Evolutionary conservation across 306 rosid species (phyloP).

Genomic region (Trichosanthes truncata): DNA sequence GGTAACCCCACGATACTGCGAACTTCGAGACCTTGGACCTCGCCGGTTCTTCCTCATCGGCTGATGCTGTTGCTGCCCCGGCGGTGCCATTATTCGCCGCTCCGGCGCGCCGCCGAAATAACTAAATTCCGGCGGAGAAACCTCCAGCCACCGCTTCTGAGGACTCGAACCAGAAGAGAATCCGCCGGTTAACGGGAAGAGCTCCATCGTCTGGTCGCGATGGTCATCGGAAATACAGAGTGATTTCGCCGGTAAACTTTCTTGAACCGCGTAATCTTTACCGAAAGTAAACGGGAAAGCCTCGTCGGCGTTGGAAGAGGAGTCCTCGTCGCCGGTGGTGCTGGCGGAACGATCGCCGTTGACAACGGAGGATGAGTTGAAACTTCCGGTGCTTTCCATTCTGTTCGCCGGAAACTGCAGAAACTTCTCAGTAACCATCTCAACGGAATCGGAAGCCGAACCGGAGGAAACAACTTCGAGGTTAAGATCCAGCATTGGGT

Average conservation of each 20-base stretch:
- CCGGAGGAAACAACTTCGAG: slow-evolving; percentile 34
- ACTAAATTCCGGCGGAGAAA: slow-evolving; percentile 20
- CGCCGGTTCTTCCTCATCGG: slow-evolving; percentile 68
- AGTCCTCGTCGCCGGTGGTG: slow-evolving; percentile 27
- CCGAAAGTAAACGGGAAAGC: slow-evolving; percentile 32
- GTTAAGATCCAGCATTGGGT: slow-evolving; percentile 77
- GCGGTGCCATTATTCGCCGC: slow-evolving; percentile 3
- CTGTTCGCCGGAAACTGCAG: slow-evolving; percentile 17
- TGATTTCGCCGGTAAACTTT: neutral
- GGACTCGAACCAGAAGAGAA: slow-evolving; percentile 14
- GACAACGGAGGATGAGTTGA: slow-evolving; percentile 51
- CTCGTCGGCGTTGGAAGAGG: slow-evolving; percentile 21
- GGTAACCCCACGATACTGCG: slow-evolving; percentile 96
- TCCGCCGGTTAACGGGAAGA: slow-evolving; percentile 39
- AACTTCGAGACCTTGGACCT: slow-evolving; percentile 93
- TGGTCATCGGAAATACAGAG: slow-evolving; percentile 2
- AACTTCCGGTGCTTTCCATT: slow-evolving; percentile 63
- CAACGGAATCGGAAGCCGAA: slow-evolving; percentile 19
- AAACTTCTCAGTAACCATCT: slow-evolving; percentile 16
- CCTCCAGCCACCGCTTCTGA: slow-evolving; percentile 31
- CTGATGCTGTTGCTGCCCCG: slow-evolving; percentile 24
- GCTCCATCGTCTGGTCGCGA: slow-evolving; percentile 49
- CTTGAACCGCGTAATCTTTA: neutral
- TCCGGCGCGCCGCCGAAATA: neutral
- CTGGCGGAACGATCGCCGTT: slow-evolving; percentile 28